Evolutionary conservation across 2,329 filamentous ascomycete genomes (phyloP).

Genomic region (Didymellaceae sp.): DNA sequence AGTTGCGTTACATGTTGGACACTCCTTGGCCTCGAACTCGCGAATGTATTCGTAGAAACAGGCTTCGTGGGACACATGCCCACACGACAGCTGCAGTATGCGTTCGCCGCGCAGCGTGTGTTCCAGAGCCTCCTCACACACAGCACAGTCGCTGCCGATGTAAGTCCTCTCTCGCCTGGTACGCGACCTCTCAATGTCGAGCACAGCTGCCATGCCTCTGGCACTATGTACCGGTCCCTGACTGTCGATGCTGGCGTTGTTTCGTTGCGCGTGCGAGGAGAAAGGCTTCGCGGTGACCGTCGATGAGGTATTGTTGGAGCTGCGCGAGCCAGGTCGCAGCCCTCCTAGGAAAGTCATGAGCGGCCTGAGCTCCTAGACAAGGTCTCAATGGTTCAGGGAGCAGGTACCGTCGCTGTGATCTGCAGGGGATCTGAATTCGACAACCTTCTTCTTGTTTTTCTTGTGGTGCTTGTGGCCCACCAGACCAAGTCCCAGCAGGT

Average conservation of each 20-base stretch:
- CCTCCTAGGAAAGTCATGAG: conserved; percentile 52
- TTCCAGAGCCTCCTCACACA: conserved; percentile 95
- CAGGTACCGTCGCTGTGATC: conserved; percentile 41
- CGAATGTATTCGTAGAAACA: conserved; percentile 99
- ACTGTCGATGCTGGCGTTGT: conserved; percentile 35
- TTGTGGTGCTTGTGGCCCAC: conserved; percentile 31
- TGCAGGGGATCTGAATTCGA: conserved; percentile 43
- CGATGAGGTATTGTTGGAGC: conserved; percentile 31
- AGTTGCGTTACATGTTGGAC: conserved; percentile 90
- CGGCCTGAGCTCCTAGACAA: conserved; percentile 46
- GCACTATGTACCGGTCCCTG: conserved; percentile 41
- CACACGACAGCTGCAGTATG: conserved; percentile 93
- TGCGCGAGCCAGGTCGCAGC: conserved; percentile 47
- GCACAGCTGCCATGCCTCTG: conserved; percentile 66
- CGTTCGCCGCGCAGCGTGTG: conserved; percentile 93
- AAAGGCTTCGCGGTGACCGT: conserved; percentile 27
- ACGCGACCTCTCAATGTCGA: conserved; percentile 78
- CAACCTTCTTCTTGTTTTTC: conserved; percentile 39
- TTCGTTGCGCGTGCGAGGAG: conserved; percentile 29
- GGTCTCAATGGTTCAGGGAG: conserved; percentile 36
- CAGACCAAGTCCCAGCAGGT: conserved; percentile 45
- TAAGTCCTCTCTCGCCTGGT: conserved; percentile 90
- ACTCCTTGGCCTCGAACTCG: conserved; percentile 91
- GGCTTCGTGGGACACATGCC: conserved; percentile 96
- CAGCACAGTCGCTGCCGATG: conserved; percentile 91